Percentiles rank a stretch among this genome's conserved stretches.
These are phyloP conservation scores for Termitomyces sp. DNA, from an alignment of 768 basidiomycete genomes.

Conservation along the genomic window DNA sequence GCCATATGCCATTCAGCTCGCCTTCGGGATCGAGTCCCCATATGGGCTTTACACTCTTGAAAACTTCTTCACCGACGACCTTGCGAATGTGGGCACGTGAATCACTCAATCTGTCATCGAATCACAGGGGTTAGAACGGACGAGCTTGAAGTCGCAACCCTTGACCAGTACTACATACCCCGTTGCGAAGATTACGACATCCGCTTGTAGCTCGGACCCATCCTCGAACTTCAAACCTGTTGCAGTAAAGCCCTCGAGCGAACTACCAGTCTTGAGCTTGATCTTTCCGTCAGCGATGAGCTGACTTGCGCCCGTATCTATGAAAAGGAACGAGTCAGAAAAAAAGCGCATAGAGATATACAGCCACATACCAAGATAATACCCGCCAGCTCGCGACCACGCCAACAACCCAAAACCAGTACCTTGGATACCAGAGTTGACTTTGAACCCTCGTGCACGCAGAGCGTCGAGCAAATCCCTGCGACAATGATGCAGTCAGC, in stretches of 20 bases:
- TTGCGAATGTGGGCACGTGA: conserved; percentile 27
- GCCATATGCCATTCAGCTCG: conserved; percentile 44
- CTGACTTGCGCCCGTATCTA: conserved; percentile 21
- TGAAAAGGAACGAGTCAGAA: background rate
- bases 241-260: conserved; percentile 36
- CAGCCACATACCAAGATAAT: conserved; percentile 48
- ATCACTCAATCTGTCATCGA: conserved; percentile 33
- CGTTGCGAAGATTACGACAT: conserved; percentile 34
- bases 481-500: background rate
- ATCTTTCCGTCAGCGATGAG: conserved; percentile 60
- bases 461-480: conserved; percentile 45
- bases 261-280: conserved; percentile 54
- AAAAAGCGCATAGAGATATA: background rate
- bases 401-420: conserved; percentile 46
- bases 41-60: conserved; percentile 37
- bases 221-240: conserved; percentile 39
- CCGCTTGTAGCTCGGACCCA: conserved; percentile 24
- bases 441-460: conserved; percentile 49
- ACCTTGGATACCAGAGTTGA: conserved; percentile 43
- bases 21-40: conserved; percentile 65
- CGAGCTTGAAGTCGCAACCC: background rate
- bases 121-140: background rate
- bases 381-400: conserved; percentile 50
- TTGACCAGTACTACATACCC: conserved; percentile 25
- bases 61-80: conserved; percentile 39